These are phyloP conservation scores for Coemansia sp. DNA, from an alignment of 192 early-diverging fungal species.

Conservation along the genomic window DNA sequence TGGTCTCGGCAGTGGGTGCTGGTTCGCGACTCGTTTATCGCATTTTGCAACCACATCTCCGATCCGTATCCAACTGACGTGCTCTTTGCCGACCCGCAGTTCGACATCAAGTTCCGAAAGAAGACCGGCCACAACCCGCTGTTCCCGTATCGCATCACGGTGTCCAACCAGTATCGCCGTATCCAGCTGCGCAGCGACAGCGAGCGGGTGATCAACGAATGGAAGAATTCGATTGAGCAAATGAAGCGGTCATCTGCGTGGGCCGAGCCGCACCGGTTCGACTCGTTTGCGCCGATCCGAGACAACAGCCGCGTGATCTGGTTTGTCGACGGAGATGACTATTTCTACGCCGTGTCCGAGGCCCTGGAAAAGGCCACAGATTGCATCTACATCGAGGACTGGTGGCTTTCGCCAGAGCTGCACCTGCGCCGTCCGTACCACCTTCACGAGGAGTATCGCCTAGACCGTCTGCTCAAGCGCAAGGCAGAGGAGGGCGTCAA, in stretches of 20 bases:
- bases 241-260: slow-evolving; percentile 65
- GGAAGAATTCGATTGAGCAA: slow-evolving; percentile 61
- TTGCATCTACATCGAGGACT: slow-evolving; percentile 74
- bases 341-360: slow-evolving; percentile 73
- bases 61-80: slow-evolving; percentile 56
- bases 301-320: slow-evolving; percentile 62
- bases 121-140: slow-evolving; percentile 55
- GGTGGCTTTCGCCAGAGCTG: slow-evolving; percentile 90
- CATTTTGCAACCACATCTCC: slow-evolving; percentile 53
- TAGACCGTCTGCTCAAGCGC: slow-evolving; percentile 75
- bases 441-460: slow-evolving; percentile 72
- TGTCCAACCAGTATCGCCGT: slow-evolving; percentile 60
- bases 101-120: slow-evolving; percentile 53
- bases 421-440: slow-evolving; percentile 74
- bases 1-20: slow-evolving; percentile 73
- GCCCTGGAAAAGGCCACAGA: slow-evolving; percentile 69
- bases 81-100: slow-evolving; percentile 53
- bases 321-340: slow-evolving; percentile 77
- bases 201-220: slow-evolving; percentile 67
- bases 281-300: slow-evolving; percentile 75
- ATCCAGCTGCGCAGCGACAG: slow-evolving; percentile 71
- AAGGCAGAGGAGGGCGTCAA: slow-evolving; percentile 82
- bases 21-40: slow-evolving; percentile 69
- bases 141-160: slow-evolving; percentile 61
- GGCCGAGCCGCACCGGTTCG: slow-evolving; percentile 64